These are phyloP conservation scores for Grifola frondosa DNA, from an alignment of 1,284 basidiomycete species.

Conservation along the genomic window DNA sequence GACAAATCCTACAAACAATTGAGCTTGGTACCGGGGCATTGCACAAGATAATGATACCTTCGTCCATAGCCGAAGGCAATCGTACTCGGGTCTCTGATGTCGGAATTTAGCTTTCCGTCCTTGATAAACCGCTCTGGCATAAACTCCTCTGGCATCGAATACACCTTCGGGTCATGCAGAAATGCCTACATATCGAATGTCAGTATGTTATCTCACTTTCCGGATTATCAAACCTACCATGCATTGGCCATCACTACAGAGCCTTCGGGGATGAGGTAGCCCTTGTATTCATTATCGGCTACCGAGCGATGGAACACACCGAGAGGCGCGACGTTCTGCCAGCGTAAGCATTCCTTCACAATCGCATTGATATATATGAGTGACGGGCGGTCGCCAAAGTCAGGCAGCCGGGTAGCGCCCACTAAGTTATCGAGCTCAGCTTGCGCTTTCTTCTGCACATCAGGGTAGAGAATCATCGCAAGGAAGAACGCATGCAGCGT, in stretches of 20 bases:
- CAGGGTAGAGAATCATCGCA: constrained; percentile 21
- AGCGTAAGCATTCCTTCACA: constrained; percentile 24
- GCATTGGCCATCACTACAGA: constrained; percentile 6
- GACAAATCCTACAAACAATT: too few relatives aligned
- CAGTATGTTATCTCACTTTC: too few relatives aligned
- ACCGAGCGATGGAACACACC: constrained; percentile 15
- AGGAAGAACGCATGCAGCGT: constrained; percentile 19
- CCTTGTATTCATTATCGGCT: constrained; percentile 18
- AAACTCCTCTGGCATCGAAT: constrained; percentile 7
- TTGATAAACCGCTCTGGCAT: constrained; percentile 4
- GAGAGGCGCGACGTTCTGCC: constrained; percentile 16
- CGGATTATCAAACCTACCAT: too few relatives aligned
- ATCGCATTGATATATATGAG: constrained; percentile 27
- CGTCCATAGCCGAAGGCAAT: constrained; percentile 12
- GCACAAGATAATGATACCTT: constrained; percentile 5
- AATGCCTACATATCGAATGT: constrained; percentile 5
- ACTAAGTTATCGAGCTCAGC: constrained; percentile 25
- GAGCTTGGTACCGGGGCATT: neutral
- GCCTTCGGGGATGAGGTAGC: constrained; percentile 17
- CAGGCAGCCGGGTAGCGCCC: constrained; percentile 19
- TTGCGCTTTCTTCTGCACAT: constrained; percentile 22
- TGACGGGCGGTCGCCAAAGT: constrained; percentile 16
- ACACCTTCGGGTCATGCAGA: constrained; percentile 2
- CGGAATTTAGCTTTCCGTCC: neutral
- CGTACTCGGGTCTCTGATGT: constrained; percentile 1